A percentile compares a stretch with the other conserved stretches of the same genome.
Conservation (phyloP, 2,329 filamentous ascomycete genomes). For the Lasiodiplodia gonubiensis region DNA sequence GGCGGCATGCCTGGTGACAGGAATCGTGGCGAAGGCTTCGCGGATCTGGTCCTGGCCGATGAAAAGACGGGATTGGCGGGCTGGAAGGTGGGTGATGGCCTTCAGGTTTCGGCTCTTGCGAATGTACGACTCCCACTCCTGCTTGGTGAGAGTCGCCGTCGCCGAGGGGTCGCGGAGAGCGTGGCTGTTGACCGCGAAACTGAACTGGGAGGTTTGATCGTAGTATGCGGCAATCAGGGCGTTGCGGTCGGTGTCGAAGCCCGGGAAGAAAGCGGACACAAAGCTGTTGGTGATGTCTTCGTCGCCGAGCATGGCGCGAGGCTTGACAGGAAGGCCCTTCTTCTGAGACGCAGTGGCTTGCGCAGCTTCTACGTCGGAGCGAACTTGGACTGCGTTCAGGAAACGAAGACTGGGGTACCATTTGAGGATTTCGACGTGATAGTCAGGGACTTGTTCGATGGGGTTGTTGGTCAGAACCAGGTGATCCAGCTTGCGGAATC, state of each 20-base stretch:
- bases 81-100: constrained; percentile 66
- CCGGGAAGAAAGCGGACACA: constrained; percentile 72
- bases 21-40: constrained; percentile 72
- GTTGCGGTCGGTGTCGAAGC: constrained; percentile 74
- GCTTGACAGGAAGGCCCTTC: constrained; percentile 66
- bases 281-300: constrained; percentile 77
- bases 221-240: constrained; percentile 71
- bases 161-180: constrained; percentile 55
- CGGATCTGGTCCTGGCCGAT: constrained; percentile 69
- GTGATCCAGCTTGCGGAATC: constrained; percentile 79
- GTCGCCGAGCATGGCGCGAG: constrained; percentile 75
- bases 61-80: constrained; percentile 69
- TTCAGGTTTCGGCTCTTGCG: constrained; percentile 78
- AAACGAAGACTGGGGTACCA: constrained; percentile 84
- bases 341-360: constrained; percentile 34
- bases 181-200: constrained; percentile 72
- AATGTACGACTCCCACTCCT: constrained; percentile 76
- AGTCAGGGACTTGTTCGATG: constrained; percentile 60
- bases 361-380: constrained; percentile 71
- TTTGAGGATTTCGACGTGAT: constrained; percentile 70
- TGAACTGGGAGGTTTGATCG: constrained; percentile 76
- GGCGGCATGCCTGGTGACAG: constrained; percentile 73
- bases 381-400: constrained; percentile 76
- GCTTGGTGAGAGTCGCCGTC: constrained; percentile 46
- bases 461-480: constrained; percentile 81